phyloP scores from a whole-genome alignment of 2,329 filamentous ascomycete species.

The Septoria petroselini region DNA sequence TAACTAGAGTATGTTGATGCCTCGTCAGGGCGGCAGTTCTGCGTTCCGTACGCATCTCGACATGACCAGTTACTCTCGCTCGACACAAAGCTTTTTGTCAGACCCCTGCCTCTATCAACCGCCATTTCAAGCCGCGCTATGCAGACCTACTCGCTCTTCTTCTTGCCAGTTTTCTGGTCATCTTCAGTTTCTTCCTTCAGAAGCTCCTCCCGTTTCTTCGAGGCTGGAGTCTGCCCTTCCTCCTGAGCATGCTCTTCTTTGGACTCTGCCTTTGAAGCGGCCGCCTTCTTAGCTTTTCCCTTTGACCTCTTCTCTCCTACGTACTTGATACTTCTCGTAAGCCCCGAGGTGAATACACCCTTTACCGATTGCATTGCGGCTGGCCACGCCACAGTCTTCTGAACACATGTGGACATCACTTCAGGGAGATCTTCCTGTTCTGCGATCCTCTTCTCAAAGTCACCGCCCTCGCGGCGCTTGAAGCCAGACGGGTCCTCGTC shows the following conservation, averaged over 20 bases:
- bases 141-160: not conserved
- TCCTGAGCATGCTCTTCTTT: constrained; percentile 2
- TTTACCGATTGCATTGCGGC: constrained; percentile 86
- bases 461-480: constrained; percentile 71
- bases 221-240: constrained; percentile 2
- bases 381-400: constrained; percentile 87
- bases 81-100: no score
- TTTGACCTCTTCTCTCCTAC: constrained; percentile 69
- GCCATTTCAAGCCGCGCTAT: no score
- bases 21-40: no score
- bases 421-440: constrained; percentile 66
- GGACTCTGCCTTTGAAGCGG: not conserved
- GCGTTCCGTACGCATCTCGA: no score
- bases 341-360: constrained; percentile 73
- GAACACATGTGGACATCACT: constrained; percentile 73
- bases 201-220: constrained; percentile 4
- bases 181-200: constrained; percentile 7
- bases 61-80: no score
- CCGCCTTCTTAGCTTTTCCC: constrained; percentile 35
- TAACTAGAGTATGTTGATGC: no score
- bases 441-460: constrained; percentile 83
- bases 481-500: constrained; percentile 66
- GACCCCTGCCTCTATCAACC: no score
- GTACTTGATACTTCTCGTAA: constrained; percentile 69
- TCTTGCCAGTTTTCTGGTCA: constrained; percentile 5